phyloP scores from a whole-genome alignment of 108 stramenopile species.

The Cyclotella baltica region DNA sequence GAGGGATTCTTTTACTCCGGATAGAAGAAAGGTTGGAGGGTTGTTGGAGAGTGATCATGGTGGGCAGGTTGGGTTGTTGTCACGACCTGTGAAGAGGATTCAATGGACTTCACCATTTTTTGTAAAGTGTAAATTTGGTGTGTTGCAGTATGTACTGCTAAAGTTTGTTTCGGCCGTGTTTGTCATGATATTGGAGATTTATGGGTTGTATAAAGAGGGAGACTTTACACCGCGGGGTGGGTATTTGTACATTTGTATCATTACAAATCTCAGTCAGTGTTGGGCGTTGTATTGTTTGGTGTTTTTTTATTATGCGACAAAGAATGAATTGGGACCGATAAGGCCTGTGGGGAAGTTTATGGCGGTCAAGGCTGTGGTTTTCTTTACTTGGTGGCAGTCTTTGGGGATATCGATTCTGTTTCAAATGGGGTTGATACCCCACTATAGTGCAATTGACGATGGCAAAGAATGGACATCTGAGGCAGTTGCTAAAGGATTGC shows the following conservation, averaged over 20 bases:
- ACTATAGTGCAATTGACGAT: slow-evolving; percentile 54
- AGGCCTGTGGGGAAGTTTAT: slow-evolving; percentile 96
- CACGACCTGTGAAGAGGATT: slow-evolving; percentile 68
- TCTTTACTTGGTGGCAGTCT: slow-evolving; percentile 97
- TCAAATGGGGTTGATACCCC: slow-evolving; percentile 86
- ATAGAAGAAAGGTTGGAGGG: slow-evolving; percentile 14
- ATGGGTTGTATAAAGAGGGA: slow-evolving; percentile 90
- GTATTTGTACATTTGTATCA: slow-evolving; percentile 88
- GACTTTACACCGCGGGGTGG: slow-evolving; percentile 78
- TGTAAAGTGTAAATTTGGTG: slow-evolving; percentile 88
- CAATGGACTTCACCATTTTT: slow-evolving; percentile 90
- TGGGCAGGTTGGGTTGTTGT: slow-evolving; percentile 6
- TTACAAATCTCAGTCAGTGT: slow-evolving; percentile 93
- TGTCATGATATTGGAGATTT: slow-evolving; percentile 68
- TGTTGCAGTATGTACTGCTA: slow-evolving; percentile 94
- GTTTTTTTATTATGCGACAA: slow-evolving; percentile 93
- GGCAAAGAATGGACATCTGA: slow-evolving; percentile 77
- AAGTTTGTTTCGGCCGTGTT: slow-evolving; percentile 72
- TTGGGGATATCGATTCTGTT: slow-evolving; percentile 85
- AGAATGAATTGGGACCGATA: slow-evolving; percentile 89
- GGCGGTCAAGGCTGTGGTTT: slow-evolving; percentile 94
- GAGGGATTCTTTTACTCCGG: slow-evolving; percentile 38
- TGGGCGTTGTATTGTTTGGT: slow-evolving; percentile 97
- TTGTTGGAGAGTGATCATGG: slow-evolving; percentile 21
- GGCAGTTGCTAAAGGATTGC: slow-evolving; percentile 94